Conservation (phyloP, 2,329 filamentous ascomycete genomes). For the Cercospora sp. region DNA sequence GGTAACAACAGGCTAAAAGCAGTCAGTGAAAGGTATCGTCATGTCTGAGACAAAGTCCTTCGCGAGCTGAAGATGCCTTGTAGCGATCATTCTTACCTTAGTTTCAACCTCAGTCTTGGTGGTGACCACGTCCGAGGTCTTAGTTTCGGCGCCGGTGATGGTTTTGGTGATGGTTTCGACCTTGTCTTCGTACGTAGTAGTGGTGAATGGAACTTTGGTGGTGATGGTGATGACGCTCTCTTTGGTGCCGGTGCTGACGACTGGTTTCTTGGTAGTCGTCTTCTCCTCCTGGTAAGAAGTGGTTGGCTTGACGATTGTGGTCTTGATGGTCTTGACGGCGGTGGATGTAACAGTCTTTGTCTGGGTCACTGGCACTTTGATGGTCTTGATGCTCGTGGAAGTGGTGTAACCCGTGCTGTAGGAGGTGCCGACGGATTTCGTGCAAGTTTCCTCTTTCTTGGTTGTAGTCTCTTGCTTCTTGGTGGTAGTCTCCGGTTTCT, state of each 20-base stretch:
- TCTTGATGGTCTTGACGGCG: constrained; percentile 14
- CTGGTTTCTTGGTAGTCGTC: constrained; percentile 1
- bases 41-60: too few species aligned
- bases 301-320: constrained; percentile 12
- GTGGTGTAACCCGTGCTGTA: constrained; percentile 17
- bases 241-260: background rate
- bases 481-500: background rate
- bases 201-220: constrained; percentile 7
- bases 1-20: constrained; percentile 1
- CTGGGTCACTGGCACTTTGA: constrained; percentile 14
- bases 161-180: constrained; percentile 5
- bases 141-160: constrained; percentile 3
- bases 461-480: background rate
- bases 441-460: constrained; percentile 14
- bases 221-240: constrained; percentile 9
- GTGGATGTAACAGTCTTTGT: constrained; percentile 12
- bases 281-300: background rate
- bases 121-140: constrained; percentile 1
- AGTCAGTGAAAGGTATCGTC: too few species aligned
- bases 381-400: constrained; percentile 14
- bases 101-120: constrained; percentile 9
- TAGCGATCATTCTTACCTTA: background rate
- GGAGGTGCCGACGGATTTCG: constrained; percentile 12
- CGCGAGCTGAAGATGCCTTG: too few species aligned
- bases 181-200: constrained; percentile 7